Conservation (phyloP, 202 grass and related monocot species). For the Schoenoplectus triqueter region DNA sequence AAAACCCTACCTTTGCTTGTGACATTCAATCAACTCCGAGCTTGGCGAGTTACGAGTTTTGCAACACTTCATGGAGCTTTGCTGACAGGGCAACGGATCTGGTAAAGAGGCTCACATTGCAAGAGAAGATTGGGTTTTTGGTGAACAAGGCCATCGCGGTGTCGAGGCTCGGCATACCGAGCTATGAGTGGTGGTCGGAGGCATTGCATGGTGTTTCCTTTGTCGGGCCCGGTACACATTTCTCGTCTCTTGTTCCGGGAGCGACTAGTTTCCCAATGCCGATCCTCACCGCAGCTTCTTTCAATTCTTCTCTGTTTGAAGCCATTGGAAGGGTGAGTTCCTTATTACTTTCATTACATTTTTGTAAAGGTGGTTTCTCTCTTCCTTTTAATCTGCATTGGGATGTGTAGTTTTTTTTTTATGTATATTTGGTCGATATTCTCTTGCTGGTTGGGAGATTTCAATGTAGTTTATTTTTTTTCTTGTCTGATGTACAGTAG, state of each 20-base stretch:
- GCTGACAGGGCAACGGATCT: slow-evolving; percentile 59
- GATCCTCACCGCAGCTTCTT: slow-evolving; percentile 82
- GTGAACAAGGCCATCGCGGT: slow-evolving; percentile 84
- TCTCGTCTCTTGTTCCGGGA: slow-evolving; percentile 68
- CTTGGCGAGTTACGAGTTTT: slow-evolving; percentile 58
- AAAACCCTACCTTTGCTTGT: slow-evolving; percentile 84
- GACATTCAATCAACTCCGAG: slow-evolving; percentile 64
- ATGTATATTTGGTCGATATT: neutral
- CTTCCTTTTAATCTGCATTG: slow-evolving; percentile 44
- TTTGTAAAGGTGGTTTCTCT: neutral
- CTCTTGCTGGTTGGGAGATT: slow-evolving; percentile 6
- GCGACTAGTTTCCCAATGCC: slow-evolving; percentile 98
- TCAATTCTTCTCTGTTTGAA: slow-evolving; percentile 87
- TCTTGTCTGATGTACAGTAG: no score
- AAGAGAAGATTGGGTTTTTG: slow-evolving; percentile 90
- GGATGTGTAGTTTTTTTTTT: neutral
- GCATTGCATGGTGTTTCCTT: slow-evolving; percentile 93
- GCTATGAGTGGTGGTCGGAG: slow-evolving; percentile 98
- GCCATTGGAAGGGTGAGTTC: slow-evolving; percentile 74
- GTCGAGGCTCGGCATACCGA: slow-evolving; percentile 78
- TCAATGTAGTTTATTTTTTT: neutral
- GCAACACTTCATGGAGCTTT: slow-evolving; percentile 49
- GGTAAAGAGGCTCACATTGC: slow-evolving; percentile 67
- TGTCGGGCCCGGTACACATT: slow-evolving; percentile 78
- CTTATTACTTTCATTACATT: neutral